Evolutionary conservation across 2,329 filamentous ascomycete species (phyloP).

Genomic region (Pestalotiopsis sp.): DNA sequence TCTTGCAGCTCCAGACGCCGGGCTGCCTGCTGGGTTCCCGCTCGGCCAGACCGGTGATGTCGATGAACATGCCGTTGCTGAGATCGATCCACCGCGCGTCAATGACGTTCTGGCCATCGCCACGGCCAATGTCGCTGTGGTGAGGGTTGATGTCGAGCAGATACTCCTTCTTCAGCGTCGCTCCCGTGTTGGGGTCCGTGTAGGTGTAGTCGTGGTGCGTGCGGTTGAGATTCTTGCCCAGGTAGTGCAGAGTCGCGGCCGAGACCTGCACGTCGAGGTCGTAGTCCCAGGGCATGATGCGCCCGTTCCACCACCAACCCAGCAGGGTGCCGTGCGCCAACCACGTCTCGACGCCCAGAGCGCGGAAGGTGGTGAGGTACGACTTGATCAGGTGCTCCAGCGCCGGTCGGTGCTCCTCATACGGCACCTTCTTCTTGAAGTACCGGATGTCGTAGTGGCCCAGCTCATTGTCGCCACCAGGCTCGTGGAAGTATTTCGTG

Average conservation of each 20-base stretch:
- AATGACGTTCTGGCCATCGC: conserved; percentile 77
- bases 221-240: conserved; percentile 70
- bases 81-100: conserved; percentile 84
- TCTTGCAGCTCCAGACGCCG: conserved; percentile 79
- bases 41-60: conserved; percentile 78
- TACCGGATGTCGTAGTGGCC: conserved; percentile 77
- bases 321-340: conserved; percentile 83
- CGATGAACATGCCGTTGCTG: conserved; percentile 77
- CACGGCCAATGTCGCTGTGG: conserved; percentile 61
- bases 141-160: conserved; percentile 79
- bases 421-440: conserved; percentile 64
- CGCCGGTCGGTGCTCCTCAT: conserved; percentile 67
- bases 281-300: conserved; percentile 84
- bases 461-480: conserved; percentile 60
- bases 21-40: conserved; percentile 61
- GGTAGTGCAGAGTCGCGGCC: conserved; percentile 64
- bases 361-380: conserved; percentile 70
- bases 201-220: conserved; percentile 63
- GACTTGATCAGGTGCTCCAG: conserved; percentile 73
- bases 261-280: conserved; percentile 83
- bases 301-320: conserved; percentile 87
- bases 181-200: conserved; percentile 31
- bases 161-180: conserved; percentile 50
- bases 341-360: conserved; percentile 77
- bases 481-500: conserved; percentile 69